These are phyloP conservation scores for Podospora australis DNA, from an alignment of 495 filamentous ascomycete genomes.

Conservation along the genomic window DNA sequence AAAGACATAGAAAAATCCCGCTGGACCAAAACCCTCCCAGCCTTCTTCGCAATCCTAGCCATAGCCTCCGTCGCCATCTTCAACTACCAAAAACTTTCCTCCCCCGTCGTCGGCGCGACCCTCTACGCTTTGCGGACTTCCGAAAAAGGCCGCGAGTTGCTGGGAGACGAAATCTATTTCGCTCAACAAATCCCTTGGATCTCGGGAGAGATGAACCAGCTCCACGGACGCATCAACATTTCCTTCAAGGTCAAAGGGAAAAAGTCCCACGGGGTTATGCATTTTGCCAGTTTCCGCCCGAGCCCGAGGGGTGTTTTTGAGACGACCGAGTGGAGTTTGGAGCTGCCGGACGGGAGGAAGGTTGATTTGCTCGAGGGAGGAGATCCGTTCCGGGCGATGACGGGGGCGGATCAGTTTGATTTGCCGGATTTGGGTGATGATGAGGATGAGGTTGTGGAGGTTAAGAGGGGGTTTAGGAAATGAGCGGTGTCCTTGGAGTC, in stretches of 20 bases:
- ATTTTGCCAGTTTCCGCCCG: conserved; percentile 69
- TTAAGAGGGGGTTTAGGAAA: conserved; percentile 37
- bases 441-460: conserved; percentile 30
- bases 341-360: conserved; percentile 56
- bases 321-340: conserved; percentile 71
- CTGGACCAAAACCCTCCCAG: conserved; percentile 46
- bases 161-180: conserved; percentile 95
- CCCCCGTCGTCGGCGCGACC: conserved; percentile 72
- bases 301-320: conserved; percentile 67
- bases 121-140: conserved; percentile 87
- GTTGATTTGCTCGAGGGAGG: conserved; percentile 61
- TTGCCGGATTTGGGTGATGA: conserved; percentile 20
- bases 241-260: conserved; percentile 82
- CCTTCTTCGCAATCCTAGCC: conserved; percentile 53
- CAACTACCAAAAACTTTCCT: conserved; percentile 94
- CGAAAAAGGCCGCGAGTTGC: conserved; percentile 58
- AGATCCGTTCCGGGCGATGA: conserved; percentile 53
- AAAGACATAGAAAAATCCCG: conserved; percentile 30
- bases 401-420: conserved; percentile 9
- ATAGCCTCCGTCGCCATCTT: conserved; percentile 75
- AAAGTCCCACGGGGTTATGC: conserved; percentile 62
- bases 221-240: conserved; percentile 88
- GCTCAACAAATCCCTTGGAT: conserved; percentile 86
- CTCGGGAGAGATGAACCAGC: conserved; percentile 83
- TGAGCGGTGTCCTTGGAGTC: too few relatives aligned